Base-by-base conservation (phyloP, 768 basidiomycete species). In the Tephrocybe sp. region DNA sequence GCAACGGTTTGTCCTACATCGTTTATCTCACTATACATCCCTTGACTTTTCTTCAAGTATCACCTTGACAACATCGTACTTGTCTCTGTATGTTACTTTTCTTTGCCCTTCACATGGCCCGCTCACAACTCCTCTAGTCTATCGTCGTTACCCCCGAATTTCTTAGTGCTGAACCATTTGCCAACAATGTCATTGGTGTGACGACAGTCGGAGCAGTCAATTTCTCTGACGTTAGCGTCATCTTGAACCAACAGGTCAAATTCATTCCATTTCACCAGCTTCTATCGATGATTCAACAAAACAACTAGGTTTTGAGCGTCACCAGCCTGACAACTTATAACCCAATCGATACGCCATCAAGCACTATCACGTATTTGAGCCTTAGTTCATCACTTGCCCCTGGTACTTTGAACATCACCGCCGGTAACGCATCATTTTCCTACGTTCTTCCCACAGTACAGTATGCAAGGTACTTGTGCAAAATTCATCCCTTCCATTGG, bases 11-110 rank as follows among this genome's bases (percentile, higher is more conserved):
- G 12, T 16, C 36, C 4, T 9, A 6, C 16, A 9, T n/a, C 12
- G 30, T 9, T 5, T 50, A n/a, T n/a, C n/a, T 18, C 32, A 34
- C 24, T 7, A n/a, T 12, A 15, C 19, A 5, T 16, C 34, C 24
- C 31, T 27, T 40, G 41, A 50, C 12, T 12, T 19, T 35, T 34
- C 21, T 18, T 22, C 48, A 16, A 73, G 70, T 81, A 79, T 57
- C 72, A 78, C 52, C 64, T 81, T 26, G 77, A 78, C 59, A 80
- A 81, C 57, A 65, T 80, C 34, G 63, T 72, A 7, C 67, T 81
- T 42, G 65, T 79, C 27, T 64, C 63, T 31, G 72, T 74, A 55
- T 51, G 69, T 56, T 19, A 9, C 24, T 11, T 26, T 3, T 28
- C 9, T 21, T 26, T 27, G 21, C 26, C 34, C 21, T 43, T 30